phyloP scores from a whole-genome alignment of 1,284 basidiomycete genomes.

The Cystodermella granulosa region DNA sequence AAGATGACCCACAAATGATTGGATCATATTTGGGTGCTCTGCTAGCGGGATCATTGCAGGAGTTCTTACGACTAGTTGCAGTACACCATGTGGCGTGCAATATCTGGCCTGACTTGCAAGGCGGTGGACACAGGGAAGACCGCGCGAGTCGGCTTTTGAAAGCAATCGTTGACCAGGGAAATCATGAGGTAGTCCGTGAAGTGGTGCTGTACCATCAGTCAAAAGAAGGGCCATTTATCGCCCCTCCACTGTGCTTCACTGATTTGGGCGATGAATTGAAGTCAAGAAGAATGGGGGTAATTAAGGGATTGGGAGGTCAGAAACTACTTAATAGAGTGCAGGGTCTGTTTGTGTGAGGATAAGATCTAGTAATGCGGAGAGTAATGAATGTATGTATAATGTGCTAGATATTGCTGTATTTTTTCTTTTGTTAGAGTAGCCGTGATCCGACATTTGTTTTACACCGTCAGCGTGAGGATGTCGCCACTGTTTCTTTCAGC shows the following conservation, averaged over 20 bases:
- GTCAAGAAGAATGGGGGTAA: not conserved
- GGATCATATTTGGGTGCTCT: slow-evolving; percentile 55
- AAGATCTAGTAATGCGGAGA: too few species aligned
- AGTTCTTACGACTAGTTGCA: slow-evolving; percentile 68
- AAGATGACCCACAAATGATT: slow-evolving; percentile 64
- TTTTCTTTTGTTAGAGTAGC: too few species aligned
- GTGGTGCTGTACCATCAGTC: slow-evolving; percentile 48
- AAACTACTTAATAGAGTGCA: too few species aligned
- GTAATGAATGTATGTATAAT: too few species aligned
- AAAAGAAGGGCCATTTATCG: slow-evolving; percentile 14
- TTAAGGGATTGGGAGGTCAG: not conserved
- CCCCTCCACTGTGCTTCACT: slow-evolving; percentile 36
- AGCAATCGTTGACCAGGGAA: slow-evolving; percentile 50
- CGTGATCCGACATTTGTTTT: too few species aligned
- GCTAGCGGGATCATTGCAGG: slow-evolving; percentile 46
- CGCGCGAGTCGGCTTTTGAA: slow-evolving; percentile 49
- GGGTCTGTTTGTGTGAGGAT: too few species aligned
- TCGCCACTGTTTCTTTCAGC: too few species aligned
- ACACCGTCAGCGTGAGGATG: too few species aligned
- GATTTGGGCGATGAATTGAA: not conserved
- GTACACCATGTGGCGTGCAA: slow-evolving; percentile 74
- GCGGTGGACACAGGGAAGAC: slow-evolving; percentile 33
- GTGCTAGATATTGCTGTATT: too few species aligned
- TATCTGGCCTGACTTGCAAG: slow-evolving; percentile 64
- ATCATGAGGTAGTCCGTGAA: slow-evolving; percentile 46